phyloP scores from a whole-genome alignment of 2,329 filamentous ascomycete genomes.

The Drechslerella dactyloides region DNA sequence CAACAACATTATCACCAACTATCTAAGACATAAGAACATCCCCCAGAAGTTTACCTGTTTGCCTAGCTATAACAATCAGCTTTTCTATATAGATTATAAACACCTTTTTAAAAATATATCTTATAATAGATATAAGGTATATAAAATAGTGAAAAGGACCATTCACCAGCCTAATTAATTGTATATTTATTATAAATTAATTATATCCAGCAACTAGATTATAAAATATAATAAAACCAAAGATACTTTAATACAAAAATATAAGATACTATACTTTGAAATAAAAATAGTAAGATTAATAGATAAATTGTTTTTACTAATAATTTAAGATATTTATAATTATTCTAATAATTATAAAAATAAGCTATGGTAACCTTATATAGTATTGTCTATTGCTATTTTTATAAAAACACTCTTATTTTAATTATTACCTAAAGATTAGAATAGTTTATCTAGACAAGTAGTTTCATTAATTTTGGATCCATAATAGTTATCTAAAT shows the following conservation, averaged over 20 bases:
- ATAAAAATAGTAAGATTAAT: background rate
- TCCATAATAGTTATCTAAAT: background rate
- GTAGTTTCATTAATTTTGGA: constrained; percentile 53
- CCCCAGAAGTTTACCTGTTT: constrained; percentile 3
- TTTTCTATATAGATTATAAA: constrained; percentile 22
- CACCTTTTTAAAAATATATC: constrained; percentile 16
- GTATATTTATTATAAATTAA: constrained; percentile 5
- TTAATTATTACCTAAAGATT: background rate
- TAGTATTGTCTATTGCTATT: background rate
- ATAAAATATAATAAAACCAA: background rate
- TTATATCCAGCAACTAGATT: constrained; percentile 4
- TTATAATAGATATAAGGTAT: constrained; percentile 1
- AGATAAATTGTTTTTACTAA: background rate
- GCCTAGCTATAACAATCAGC: constrained; percentile 5
- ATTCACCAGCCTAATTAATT: background rate
- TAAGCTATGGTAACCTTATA: constrained; percentile 1
- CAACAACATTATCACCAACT: constrained; percentile 5
- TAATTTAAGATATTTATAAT: constrained; percentile 1
- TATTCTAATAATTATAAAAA: constrained; percentile 3
- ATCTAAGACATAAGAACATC: background rate
- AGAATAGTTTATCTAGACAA: constrained; percentile 56
- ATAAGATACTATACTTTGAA: background rate
- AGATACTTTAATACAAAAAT: background rate
- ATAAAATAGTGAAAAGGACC: background rate
- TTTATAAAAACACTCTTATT: constrained; percentile 1